A percentile compares a stretch with the other conserved stretches of the same genome.
Evolutionary conservation across 805 yeast genomes (phyloP).

Genomic region (Blastobotrys americana): DNA sequence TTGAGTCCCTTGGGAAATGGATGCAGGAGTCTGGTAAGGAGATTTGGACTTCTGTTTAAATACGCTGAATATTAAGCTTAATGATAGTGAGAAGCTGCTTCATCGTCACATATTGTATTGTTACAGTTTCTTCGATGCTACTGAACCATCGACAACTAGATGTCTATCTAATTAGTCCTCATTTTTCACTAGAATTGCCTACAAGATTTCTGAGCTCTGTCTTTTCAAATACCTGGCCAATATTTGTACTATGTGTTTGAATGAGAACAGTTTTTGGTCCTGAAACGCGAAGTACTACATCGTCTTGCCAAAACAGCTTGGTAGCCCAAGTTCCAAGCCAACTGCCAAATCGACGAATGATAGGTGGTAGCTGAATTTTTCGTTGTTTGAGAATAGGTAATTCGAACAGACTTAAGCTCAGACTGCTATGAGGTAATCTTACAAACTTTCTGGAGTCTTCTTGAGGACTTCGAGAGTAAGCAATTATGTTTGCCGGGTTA

Average conservation of each 20-base stretch:
- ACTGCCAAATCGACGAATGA: slow-evolving; percentile 6
- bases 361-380: slow-evolving; percentile 4
- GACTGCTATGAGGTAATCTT: slow-evolving; percentile 14
- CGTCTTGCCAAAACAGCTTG: slow-evolving; percentile 24
- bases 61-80: too few relatives aligned
- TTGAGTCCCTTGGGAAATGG: slow-evolving; percentile 53
- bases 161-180: too few relatives aligned
- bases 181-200: too few relatives aligned
- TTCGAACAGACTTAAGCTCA: slow-evolving; percentile 16
- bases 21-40: slow-evolving; percentile 56
- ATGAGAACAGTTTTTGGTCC: slow-evolving; percentile 28
- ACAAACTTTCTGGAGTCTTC: slow-evolving; percentile 12
- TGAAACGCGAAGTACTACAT: slow-evolving; percentile 18
- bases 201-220: slow-evolving; percentile 12
- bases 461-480: slow-evolving; percentile 26
- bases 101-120: too few relatives aligned
- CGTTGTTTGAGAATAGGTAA: slow-evolving; percentile 3
- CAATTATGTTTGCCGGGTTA: slow-evolving; percentile 38
- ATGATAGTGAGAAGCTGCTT: too few relatives aligned
- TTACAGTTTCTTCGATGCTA: too few relatives aligned
- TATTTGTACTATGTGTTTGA: slow-evolving; percentile 22
- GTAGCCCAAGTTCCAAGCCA: slow-evolving; percentile 12
- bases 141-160: too few relatives aligned
- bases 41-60: slow-evolving; percentile 45
- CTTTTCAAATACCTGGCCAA: slow-evolving; percentile 23